These are phyloP conservation scores for Bisporella sp. DNA, from an alignment of 2,329 filamentous ascomycete species.

Conservation along the genomic window DNA sequence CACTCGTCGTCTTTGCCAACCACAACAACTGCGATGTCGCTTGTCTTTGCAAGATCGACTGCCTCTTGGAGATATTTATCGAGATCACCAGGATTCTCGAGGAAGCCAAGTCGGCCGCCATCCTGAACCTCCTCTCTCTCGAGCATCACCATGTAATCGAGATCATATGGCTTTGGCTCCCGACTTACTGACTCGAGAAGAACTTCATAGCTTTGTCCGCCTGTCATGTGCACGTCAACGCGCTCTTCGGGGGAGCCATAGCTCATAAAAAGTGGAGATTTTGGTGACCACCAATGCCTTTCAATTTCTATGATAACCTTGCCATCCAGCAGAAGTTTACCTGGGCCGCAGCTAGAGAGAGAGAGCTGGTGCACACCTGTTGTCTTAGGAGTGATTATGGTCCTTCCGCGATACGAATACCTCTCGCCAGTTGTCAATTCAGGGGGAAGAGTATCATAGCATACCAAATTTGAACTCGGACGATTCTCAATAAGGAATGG, in stretches of 20 bases:
- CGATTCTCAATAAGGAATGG: too few species aligned
- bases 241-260: neutral
- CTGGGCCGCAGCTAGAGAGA: too few species aligned
- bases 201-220: neutral
- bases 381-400: too few species aligned
- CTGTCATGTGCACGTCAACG: neutral
- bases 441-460: too few species aligned
- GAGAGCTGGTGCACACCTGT: too few species aligned
- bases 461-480: too few species aligned
- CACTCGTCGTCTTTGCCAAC: neutral
- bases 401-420: too few species aligned
- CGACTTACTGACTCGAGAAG: neutral
- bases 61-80: neutral
- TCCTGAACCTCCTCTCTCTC: neutral
- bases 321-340: too few species aligned
- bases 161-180: neutral
- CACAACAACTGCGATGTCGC: neutral
- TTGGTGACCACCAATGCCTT: slow-evolving; percentile 46
- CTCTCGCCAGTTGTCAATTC: too few species aligned
- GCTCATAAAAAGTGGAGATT: neutral
- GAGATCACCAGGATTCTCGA: neutral
- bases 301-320: slow-evolving; percentile 16
- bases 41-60: neutral
- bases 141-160: too few species aligned
- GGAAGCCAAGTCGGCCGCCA: neutral